These are phyloP conservation scores for Sporothrix schenckii DNA, from an alignment of 2,329 filamentous ascomycete genomes.

Conservation along the genomic window DNA sequence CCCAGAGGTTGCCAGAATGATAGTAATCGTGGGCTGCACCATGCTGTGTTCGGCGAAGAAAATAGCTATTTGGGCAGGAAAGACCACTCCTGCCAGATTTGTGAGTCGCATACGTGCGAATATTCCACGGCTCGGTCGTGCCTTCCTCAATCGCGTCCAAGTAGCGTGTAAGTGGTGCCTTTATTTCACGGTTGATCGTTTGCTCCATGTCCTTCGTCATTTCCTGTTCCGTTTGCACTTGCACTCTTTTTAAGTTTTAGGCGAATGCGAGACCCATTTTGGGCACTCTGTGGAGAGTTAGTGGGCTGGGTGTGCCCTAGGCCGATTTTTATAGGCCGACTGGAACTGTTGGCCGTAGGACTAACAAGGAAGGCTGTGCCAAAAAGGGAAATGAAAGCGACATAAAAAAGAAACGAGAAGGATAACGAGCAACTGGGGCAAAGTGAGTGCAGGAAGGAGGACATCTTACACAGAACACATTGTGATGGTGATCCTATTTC, in stretches of 20 bases:
- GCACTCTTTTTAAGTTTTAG: background rate
- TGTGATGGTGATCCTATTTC: background rate
- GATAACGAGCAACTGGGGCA: background rate
- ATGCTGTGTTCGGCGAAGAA: background rate
- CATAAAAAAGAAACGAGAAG: slow-evolving; percentile 22
- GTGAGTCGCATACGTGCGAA: background rate
- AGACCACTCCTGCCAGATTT: background rate
- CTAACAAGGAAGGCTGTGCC: slow-evolving; percentile 17
- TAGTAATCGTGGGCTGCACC: background rate
- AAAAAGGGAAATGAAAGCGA: slow-evolving; percentile 25
- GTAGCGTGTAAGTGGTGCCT: slow-evolving; percentile 18
- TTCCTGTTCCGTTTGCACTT: background rate
- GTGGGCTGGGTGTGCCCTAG: background rate
- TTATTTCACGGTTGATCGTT: background rate
- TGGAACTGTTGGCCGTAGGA: background rate
- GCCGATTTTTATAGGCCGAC: background rate
- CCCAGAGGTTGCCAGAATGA: background rate
- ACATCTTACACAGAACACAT: background rate
- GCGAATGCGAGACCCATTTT: slow-evolving; percentile 20
- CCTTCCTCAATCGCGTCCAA: slow-evolving; percentile 9
- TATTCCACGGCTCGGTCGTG: background rate
- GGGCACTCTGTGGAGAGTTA: background rate
- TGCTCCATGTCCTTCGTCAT: background rate
- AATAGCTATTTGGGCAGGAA: background rate
- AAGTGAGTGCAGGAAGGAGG: too few relatives aligned